Percentiles rank a stretch among this genome's conserved stretches.
These are phyloP conservation scores for Vanrija pseudolonga DNA, from an alignment of 1,284 basidiomycete genomes.

Conservation along the genomic window DNA sequence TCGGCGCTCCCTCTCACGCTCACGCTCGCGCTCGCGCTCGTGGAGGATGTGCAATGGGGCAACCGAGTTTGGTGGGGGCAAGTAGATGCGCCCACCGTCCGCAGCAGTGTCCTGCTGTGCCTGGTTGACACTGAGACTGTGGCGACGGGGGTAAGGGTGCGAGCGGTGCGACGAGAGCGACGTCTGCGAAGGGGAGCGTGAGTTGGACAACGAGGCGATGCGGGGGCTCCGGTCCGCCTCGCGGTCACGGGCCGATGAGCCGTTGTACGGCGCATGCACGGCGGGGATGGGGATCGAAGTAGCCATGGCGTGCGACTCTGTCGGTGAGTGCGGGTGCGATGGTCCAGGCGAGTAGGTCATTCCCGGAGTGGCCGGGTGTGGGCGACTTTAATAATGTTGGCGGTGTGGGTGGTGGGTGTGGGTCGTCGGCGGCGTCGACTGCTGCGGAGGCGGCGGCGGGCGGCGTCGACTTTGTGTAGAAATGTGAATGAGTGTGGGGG, in stretches of 20 bases:
- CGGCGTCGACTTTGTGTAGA: too few species aligned
- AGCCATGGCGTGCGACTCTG: slow-evolving; percentile 4
- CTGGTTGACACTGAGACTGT: slow-evolving; percentile 2
- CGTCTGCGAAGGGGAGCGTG: slow-evolving; percentile 1
- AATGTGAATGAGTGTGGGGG: too few species aligned
- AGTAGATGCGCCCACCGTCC: not conserved
- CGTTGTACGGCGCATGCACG: slow-evolving; percentile 2
- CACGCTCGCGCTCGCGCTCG: slow-evolving; percentile 10
- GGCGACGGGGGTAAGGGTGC: slow-evolving; percentile 11
- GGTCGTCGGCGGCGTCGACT: too few species aligned
- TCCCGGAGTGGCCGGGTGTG: too few species aligned
- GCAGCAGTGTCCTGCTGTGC: not conserved
- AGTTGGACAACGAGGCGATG: not conserved
- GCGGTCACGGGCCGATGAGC: too few species aligned
- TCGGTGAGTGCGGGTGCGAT: not conserved
- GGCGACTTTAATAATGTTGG: too few species aligned
- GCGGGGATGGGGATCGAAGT: slow-evolving; percentile 15
- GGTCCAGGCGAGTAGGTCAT: slow-evolving; percentile 3
- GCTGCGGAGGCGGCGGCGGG: too few species aligned
- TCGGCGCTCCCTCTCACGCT: slow-evolving; percentile 1
- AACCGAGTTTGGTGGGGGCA: slow-evolving; percentile 17
- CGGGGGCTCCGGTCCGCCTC: not conserved
- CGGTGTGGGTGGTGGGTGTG: too few species aligned
- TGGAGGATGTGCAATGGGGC: slow-evolving; percentile 16
- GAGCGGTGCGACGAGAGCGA: slow-evolving; percentile 13